phyloP scores from a whole-genome alignment of 1,139 yeast species.

The Hansenula lynferdii region DNA sequence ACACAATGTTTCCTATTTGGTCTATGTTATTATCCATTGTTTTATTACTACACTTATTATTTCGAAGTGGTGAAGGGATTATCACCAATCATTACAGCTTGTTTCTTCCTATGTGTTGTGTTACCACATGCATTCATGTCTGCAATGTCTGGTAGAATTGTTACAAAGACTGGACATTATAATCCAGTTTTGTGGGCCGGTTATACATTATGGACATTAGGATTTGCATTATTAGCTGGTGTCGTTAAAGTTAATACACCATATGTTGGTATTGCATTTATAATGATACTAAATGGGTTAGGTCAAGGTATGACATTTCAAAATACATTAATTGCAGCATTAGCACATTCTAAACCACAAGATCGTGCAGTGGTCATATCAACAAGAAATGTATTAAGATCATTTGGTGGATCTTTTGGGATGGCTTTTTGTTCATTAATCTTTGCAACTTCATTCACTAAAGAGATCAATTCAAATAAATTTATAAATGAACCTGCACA shows the following conservation, averaged over 20 bases:
- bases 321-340: constrained; percentile 49
- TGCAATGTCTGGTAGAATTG: constrained; percentile 36
- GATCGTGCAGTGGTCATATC: constrained; percentile 53
- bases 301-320: constrained; percentile 51
- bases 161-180: constrained; percentile 38
- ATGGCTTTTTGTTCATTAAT: constrained; percentile 37
- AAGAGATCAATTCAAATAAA: constrained; percentile 7
- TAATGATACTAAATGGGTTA: constrained; percentile 37
- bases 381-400: constrained; percentile 44
- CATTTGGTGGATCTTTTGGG: constrained; percentile 52
- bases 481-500: constrained; percentile 1
- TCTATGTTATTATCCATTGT: constrained; percentile 38
- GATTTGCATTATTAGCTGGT: constrained; percentile 29
- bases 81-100: constrained; percentile 33
- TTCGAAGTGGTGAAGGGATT: constrained; percentile 41
- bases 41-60: constrained; percentile 46
- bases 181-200: constrained; percentile 37
- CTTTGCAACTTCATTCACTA: constrained; percentile 34
- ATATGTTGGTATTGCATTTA: constrained; percentile 30
- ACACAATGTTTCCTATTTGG: constrained; percentile 44
- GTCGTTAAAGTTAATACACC: constrained; percentile 30
- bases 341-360: constrained; percentile 42
- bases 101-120: constrained; percentile 38
- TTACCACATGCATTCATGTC: constrained; percentile 36
- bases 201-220: constrained; percentile 37